phyloP scores from a whole-genome alignment of 139 green algal genomes.

The Edaphochlamys debaryana region DNA sequence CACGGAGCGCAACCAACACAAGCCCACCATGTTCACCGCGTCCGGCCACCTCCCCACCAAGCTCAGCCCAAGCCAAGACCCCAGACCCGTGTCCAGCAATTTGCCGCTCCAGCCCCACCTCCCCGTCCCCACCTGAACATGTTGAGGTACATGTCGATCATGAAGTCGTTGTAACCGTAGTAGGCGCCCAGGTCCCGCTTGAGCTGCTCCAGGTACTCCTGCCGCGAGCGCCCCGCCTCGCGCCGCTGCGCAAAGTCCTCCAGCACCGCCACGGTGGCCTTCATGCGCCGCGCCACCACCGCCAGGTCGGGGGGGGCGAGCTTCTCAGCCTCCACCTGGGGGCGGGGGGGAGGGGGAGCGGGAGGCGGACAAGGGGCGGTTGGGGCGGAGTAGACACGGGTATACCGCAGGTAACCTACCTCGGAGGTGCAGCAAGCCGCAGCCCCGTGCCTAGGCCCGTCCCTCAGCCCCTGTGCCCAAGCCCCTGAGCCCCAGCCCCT shows the following conservation, averaged over 20 bases:
- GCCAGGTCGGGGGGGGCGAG: slow-evolving; percentile 52
- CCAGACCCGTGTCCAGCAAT: too few relatives aligned
- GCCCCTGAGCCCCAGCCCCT: too few relatives aligned
- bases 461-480: too few relatives aligned
- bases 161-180: slow-evolving; percentile 98
- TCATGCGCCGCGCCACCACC: slow-evolving; percentile 59
- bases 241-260: slow-evolving; percentile 81
- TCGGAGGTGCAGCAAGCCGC: too few relatives aligned
- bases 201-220: slow-evolving; percentile 87
- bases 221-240: slow-evolving; percentile 57
- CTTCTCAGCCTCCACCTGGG: slow-evolving; percentile 64
- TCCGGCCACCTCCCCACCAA: too few relatives aligned
- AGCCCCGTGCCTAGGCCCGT: too few relatives aligned
- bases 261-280: slow-evolving; percentile 80
- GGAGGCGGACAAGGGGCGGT: background rate
- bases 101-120: too few relatives aligned
- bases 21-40: too few relatives aligned
- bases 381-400: background rate
- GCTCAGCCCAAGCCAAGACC: too few relatives aligned
- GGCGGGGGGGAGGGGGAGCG: background rate
- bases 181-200: slow-evolving; percentile 88
- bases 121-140: slow-evolving; percentile 59
- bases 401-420: too few relatives aligned
- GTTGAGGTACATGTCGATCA: slow-evolving; percentile 85
- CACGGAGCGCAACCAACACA: too few relatives aligned